These are phyloP conservation scores for Orbilia oligospora DNA, from an alignment of 2,329 filamentous ascomycete species.

Conservation along the genomic window DNA sequence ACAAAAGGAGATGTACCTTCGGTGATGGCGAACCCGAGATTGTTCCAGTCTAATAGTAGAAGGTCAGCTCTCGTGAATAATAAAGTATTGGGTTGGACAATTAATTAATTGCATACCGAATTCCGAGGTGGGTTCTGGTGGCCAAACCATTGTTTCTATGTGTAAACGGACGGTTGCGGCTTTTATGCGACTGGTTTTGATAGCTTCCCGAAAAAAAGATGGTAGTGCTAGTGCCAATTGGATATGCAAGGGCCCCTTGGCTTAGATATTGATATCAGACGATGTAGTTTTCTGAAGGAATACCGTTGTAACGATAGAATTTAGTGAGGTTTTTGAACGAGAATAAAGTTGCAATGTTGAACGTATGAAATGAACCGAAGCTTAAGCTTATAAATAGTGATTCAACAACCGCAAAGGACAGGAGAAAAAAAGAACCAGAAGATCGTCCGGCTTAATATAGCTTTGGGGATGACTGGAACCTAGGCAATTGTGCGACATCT, in stretches of 20 bases:
- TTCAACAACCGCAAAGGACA: background rate
- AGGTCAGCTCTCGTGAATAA: constrained; percentile 1
- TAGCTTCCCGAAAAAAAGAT: constrained; percentile 41
- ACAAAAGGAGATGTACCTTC: constrained; percentile 75
- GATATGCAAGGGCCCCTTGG: constrained; percentile 35
- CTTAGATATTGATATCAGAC: constrained; percentile 14
- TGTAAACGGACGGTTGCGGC: background rate
- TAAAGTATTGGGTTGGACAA: background rate
- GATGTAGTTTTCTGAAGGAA: background rate
- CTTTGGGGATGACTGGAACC: background rate
- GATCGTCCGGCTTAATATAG: constrained; percentile 29
- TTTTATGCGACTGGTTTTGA: constrained; percentile 1
- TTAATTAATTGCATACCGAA: constrained; percentile 45
- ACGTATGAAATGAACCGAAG: background rate
- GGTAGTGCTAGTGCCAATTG: constrained; percentile 25
- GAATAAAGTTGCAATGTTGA: background rate
- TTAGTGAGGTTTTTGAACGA: background rate
- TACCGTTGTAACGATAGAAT: background rate
- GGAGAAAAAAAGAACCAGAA: background rate
- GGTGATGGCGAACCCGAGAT: constrained; percentile 91
- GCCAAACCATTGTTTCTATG: constrained; percentile 47
- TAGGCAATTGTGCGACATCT: constrained; percentile 9
- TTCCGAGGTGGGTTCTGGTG: constrained; percentile 54
- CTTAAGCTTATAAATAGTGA: background rate
- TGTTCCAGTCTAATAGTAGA: constrained; percentile 79